Conservation (phyloP, 2,329 filamentous ascomycete genomes). For the Hypoxylon sp. region DNA sequence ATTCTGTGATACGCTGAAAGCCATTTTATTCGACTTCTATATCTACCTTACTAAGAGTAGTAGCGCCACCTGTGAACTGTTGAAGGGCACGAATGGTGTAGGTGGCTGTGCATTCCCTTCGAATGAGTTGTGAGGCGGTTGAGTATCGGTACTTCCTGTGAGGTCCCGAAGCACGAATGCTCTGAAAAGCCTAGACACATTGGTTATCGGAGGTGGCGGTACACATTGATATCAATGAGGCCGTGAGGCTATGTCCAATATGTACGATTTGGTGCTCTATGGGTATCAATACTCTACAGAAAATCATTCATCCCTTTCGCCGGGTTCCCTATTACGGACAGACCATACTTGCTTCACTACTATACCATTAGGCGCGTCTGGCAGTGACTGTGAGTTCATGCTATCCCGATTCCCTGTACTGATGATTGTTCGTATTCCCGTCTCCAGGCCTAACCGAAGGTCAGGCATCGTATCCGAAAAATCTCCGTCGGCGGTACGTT, state of each 20-base stretch:
- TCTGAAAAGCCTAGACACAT: not conserved
- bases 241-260: not conserved
- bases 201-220: not conserved
- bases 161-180: not conserved
- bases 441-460: conserved; percentile 39
- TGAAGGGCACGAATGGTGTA: too few species aligned
- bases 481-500: conserved; percentile 7
- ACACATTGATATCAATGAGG: not conserved
- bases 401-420: conserved; percentile 43
- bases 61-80: not conserved
- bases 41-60: not conserved
- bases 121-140: too few species aligned
- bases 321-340: conserved; percentile 38
- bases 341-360: conserved; percentile 48
- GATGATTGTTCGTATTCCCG: conserved; percentile 45
- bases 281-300: conserved; percentile 11
- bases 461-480: conserved; percentile 36
- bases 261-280: not conserved
- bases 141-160: too few species aligned
- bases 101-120: too few species aligned
- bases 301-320: conserved; percentile 25
- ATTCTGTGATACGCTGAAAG: too few species aligned
- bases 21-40: not conserved
- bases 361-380: conserved; percentile 37
- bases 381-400: conserved; percentile 32